Conservation (phyloP, 768 basidiomycete genomes). For the Psilocybe sp. region DNA sequence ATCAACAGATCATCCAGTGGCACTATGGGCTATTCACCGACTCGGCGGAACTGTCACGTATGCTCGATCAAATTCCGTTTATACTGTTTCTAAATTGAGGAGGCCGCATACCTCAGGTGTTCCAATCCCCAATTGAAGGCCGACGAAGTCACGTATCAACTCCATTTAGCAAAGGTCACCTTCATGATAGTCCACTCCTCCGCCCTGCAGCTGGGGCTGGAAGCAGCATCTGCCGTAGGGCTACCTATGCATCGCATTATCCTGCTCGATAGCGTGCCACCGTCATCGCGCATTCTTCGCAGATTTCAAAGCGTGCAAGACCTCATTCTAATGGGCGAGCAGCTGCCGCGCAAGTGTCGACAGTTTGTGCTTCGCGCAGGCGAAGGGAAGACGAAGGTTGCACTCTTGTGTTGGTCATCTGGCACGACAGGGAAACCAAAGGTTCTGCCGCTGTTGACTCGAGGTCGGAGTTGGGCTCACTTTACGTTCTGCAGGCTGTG, state of each 20-base stretch:
- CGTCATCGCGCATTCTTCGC: conserved; percentile 1
- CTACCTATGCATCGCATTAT: conserved; percentile 38
- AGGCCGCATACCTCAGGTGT: conserved; percentile 30
- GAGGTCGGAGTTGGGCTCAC: not conserved
- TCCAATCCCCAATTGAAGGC: conserved; percentile 55
- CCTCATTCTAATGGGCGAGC: conserved; percentile 23
- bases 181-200: conserved; percentile 44
- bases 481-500: conserved; percentile 34
- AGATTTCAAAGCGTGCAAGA: conserved; percentile 18
- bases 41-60: conserved; percentile 54
- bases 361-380: conserved; percentile 44
- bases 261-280: conserved; percentile 26
- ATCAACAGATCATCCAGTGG: conserved; percentile 38
- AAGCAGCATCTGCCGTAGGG: conserved; percentile 31
- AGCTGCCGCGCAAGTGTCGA: conserved; percentile 26
- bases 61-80: conserved; percentile 7
- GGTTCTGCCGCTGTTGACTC: conserved; percentile 25
- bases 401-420: conserved; percentile 63
- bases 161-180: conserved; percentile 38
- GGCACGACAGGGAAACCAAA: conserved; percentile 70
- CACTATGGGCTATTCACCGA: conserved; percentile 48
- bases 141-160: conserved; percentile 51
- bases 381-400: conserved; percentile 59
- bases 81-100: not conserved
- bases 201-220: conserved; percentile 30